phyloP scores from a whole-genome alignment of 192 early-diverging fungal genomes.

The Coemansia sp. region DNA sequence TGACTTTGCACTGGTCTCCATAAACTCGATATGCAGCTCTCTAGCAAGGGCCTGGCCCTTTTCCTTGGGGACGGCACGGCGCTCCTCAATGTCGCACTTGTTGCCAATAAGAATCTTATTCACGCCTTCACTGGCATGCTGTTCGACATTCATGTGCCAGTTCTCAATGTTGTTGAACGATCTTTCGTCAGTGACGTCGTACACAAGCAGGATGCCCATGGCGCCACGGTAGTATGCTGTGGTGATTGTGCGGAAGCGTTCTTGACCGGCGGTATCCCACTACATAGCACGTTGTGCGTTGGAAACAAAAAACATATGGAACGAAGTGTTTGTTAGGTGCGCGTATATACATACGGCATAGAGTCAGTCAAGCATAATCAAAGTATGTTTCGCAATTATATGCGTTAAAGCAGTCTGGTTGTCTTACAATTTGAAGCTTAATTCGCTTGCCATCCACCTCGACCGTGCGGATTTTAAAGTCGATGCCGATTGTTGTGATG shows the following conservation, averaged over 20 bases:
- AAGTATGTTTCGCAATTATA: too few species aligned
- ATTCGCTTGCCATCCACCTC: constrained; percentile 99
- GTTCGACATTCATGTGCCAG: constrained; percentile 99
- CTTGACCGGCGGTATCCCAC: constrained; percentile 99
- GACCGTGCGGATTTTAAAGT: constrained; percentile 99
- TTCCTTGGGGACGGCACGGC: constrained; percentile 88
- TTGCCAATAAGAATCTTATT: constrained; percentile 99
- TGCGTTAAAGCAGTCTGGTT: too few species aligned
- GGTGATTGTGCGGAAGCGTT: constrained; percentile 98
- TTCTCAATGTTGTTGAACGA: constrained; percentile 99
- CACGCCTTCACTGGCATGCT: constrained; percentile 97
- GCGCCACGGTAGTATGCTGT: constrained; percentile 99
- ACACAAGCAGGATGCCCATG: constrained; percentile 97
- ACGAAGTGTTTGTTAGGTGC: background rate
- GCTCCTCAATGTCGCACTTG: constrained; percentile 95
- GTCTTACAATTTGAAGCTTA: constrained; percentile 87
- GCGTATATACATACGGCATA: too few species aligned
- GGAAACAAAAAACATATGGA: background rate
- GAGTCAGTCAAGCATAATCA: too few species aligned
- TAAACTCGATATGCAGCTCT: constrained; percentile 92
- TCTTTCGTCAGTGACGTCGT: constrained; percentile 98
- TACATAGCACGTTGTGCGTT: constrained; percentile 11
- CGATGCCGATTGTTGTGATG: constrained; percentile 99
- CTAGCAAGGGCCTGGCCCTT: constrained; percentile 94
- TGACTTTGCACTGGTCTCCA: constrained; percentile 98